Evolutionary conservation across 2,329 filamentous ascomycete genomes (phyloP).

Genomic region (Colletotrichum australisinense): DNA sequence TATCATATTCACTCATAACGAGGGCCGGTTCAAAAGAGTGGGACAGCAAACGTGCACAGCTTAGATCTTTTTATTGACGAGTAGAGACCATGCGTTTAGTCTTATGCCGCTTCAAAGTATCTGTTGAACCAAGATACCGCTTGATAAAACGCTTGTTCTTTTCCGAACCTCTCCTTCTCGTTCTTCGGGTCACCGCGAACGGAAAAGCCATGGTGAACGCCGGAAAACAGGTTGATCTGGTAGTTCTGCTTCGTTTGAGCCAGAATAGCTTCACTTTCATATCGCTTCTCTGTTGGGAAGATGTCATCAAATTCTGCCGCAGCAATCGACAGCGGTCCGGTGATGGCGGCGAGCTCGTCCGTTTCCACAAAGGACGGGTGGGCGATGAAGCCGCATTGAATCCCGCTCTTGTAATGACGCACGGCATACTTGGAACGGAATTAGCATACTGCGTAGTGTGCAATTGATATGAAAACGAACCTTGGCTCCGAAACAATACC

Average conservation of each 20-base stretch:
- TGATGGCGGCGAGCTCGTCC: background rate
- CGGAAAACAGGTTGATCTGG: background rate
- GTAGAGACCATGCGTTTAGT: too few relatives aligned
- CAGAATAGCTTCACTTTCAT: background rate
- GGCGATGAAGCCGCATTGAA: background rate
- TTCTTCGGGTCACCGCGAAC: background rate
- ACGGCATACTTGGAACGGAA: background rate
- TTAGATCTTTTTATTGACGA: too few relatives aligned
- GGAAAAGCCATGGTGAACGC: background rate
- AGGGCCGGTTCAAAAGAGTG: too few relatives aligned
- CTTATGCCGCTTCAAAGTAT: background rate
- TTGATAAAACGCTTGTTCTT: background rate
- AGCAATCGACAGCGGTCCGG: background rate
- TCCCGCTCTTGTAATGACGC: background rate
- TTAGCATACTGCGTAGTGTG: background rate
- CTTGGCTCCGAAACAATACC: background rate
- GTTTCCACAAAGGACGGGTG: background rate
- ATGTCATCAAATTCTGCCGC: background rate
- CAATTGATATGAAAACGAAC: background rate
- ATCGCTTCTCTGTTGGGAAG: background rate
- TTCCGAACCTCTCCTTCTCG: background rate
- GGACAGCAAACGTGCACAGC: too few relatives aligned
- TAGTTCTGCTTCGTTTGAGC: background rate
- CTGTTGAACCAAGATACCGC: background rate
- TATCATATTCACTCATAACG: too few relatives aligned